phyloP scores from a whole-genome alignment of 768 basidiomycete genomes.

The Suillus sp. region DNA sequence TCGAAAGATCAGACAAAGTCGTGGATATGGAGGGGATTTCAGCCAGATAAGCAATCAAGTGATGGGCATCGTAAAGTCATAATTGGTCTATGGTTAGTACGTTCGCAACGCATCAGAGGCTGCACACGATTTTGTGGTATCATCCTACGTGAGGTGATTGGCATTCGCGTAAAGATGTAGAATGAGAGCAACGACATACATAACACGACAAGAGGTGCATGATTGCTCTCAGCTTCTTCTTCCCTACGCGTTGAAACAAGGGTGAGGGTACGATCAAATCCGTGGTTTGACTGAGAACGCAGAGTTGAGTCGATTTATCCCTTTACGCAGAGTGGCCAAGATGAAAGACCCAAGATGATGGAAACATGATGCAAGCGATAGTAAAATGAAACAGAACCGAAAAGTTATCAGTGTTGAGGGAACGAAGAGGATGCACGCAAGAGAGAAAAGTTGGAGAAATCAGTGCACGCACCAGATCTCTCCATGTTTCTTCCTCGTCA shows the following conservation, averaged over 20 bases:
- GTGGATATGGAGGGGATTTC: background rate
- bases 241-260: constrained; percentile 61
- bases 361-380: background rate
- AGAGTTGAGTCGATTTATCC: constrained; percentile 13
- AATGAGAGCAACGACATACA: constrained; percentile 3
- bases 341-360: constrained; percentile 12
- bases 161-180: background rate
- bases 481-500: constrained; percentile 85
- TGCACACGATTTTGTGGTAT: constrained; percentile 4
- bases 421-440: background rate
- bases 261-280: constrained; percentile 68
- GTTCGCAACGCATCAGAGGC: background rate
- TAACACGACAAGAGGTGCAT: background rate
- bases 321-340: constrained; percentile 8
- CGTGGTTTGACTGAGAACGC: constrained; percentile 61
- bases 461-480: constrained; percentile 60
- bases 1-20: constrained; percentile 4
- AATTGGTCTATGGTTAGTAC: background rate
- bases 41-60: background rate
- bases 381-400: background rate
- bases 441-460: background rate
- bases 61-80: constrained; percentile 6
- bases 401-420: background rate
- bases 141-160: background rate
- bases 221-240: constrained; percentile 39